Evolutionary conservation across 768 basidiomycete species (phyloP).

Genomic region (Hortiboletus flavorubellus): DNA sequence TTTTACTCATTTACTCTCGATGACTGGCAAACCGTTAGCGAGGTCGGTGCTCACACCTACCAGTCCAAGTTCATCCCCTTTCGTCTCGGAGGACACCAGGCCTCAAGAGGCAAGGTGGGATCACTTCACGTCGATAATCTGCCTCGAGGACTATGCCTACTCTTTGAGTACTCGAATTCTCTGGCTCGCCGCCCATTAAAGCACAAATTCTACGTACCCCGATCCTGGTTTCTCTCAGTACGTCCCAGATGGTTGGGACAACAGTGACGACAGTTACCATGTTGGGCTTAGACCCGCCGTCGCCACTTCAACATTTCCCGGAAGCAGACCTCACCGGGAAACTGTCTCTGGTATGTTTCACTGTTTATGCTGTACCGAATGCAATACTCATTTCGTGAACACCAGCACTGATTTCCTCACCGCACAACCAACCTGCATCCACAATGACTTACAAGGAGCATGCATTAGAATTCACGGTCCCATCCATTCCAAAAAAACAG

Average conservation of each 20-base stretch:
- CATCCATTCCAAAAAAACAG: not conserved
- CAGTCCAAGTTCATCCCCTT: slow-evolving; percentile 20
- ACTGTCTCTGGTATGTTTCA: slow-evolving; percentile 19
- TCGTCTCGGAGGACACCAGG: not conserved
- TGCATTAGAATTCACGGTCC: slow-evolving; percentile 2
- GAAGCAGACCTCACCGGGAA: slow-evolving; percentile 17
- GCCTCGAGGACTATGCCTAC: slow-evolving; percentile 66
- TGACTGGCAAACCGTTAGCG: slow-evolving; percentile 90
- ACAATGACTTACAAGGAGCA: slow-evolving; percentile 13
- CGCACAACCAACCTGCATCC: not conserved
- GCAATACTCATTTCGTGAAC: not conserved
- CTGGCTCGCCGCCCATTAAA: slow-evolving; percentile 60
- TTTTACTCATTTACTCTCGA: slow-evolving; percentile 73
- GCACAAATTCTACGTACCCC: slow-evolving; percentile 22
- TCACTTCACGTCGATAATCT: slow-evolving; percentile 57
- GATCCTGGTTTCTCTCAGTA: slow-evolving; percentile 19
- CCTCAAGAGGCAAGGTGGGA: slow-evolving; percentile 40
- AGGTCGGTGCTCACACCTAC: slow-evolving; percentile 58
- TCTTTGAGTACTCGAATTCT: slow-evolving; percentile 50
- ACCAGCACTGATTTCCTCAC: slow-evolving; percentile 8
- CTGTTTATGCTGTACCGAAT: not conserved
- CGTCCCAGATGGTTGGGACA: slow-evolving; percentile 77
- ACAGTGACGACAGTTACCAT: slow-evolving; percentile 80
- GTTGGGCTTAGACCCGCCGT: slow-evolving; percentile 51
- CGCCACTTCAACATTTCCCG: not conserved